Evolutionary conservation across 2,329 filamentous ascomycete species (phyloP), one percentile per base, ranked within the genome.

Genomic region (Botrytis fragariae): DNA sequence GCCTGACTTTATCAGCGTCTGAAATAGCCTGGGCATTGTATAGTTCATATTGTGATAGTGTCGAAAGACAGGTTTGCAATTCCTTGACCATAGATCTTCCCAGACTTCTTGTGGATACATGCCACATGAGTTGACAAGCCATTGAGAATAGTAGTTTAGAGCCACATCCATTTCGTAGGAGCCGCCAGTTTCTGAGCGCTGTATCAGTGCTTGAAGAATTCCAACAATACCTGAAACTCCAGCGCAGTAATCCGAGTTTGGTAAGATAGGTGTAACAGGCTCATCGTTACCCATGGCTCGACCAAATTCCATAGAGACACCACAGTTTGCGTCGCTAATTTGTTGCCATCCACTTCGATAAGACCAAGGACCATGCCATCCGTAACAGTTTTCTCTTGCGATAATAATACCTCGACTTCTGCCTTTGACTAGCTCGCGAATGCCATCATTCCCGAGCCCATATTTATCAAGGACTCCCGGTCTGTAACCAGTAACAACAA

Each of bases 401-500:
- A 84, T 79, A 22, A 64, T 44, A 20, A 64, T 64, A 18, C 61
- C 61, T 20, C 61, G 61, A 44, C 25, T 39, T 44, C 61, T 64
- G n/a, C 12, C 14, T 64, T 64, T 64, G 39, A 39, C 14, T 29
- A 64, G n/a, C 64, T 79, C 81, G 12, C 84, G 78, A 44, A 86
- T 76, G n/a, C 81, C 81, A 16, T 84, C 77, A 4, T 84, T 79
- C 0, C 84, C 82, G n/a, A 25, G 80, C 0, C 84, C 84, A n/a
- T 80, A 81, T 39, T 81, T 80, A 51, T 81, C 80, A 65, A 89
- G 80, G 16, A 82, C 81, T 10, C 82, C 83, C 14, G 83, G 82
- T 14, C 87, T 82, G 81, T 86, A 89, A 39, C 87, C 87, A 74
- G 88, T 85, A 35, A 89, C 79, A 73, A 88, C 85, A 51, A 88